A percentile compares a stretch with the other conserved stretches of the same genome.
Evolutionary conservation across 2,329 filamentous ascomycete species (phyloP).

Genomic region (Aspergillus quadrilineatus): DNA sequence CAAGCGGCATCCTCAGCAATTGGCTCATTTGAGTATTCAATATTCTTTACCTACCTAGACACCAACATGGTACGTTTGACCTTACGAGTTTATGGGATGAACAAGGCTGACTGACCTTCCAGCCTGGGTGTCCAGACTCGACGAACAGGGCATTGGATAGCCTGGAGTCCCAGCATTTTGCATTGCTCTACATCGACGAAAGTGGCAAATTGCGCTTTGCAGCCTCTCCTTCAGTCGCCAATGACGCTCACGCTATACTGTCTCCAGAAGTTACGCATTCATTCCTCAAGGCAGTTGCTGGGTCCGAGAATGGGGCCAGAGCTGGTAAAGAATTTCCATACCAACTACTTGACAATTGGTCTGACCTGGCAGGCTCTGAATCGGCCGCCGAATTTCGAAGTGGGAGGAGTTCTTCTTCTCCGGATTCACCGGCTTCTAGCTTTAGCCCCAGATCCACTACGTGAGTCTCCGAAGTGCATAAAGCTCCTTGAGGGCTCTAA

Average conservation of each 20-base stretch:
- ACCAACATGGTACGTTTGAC: neutral
- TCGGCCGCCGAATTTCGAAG: constrained; percentile 8
- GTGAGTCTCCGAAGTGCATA: neutral
- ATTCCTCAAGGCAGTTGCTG: constrained; percentile 32
- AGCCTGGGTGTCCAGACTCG: constrained; percentile 23
- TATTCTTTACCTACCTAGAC: neutral
- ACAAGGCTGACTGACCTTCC: neutral
- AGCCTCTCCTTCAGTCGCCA: constrained; percentile 30
- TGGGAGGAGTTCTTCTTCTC: constrained; percentile 19
- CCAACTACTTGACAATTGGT: neutral
- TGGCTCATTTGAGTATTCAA: neutral
- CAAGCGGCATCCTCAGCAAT: neutral
- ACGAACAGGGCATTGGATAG: constrained; percentile 24
- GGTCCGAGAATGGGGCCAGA: constrained; percentile 22
- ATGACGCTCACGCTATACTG: constrained; percentile 28
- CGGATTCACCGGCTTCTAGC: constrained; percentile 15
- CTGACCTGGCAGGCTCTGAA: constrained; percentile 7
- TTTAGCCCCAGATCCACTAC: constrained; percentile 13
- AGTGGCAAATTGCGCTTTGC: constrained; percentile 32
- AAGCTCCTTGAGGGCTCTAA: neutral
- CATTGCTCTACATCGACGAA: constrained; percentile 33
- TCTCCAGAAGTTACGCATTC: constrained; percentile 30
- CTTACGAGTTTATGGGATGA: neutral
- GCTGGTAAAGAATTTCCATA: constrained; percentile 18
- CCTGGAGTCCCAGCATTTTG: constrained; percentile 29